Evolutionary conservation across 176 grass and related monocot species (phyloP).

Genomic region (Hsuehochloa calcarea): DNA sequence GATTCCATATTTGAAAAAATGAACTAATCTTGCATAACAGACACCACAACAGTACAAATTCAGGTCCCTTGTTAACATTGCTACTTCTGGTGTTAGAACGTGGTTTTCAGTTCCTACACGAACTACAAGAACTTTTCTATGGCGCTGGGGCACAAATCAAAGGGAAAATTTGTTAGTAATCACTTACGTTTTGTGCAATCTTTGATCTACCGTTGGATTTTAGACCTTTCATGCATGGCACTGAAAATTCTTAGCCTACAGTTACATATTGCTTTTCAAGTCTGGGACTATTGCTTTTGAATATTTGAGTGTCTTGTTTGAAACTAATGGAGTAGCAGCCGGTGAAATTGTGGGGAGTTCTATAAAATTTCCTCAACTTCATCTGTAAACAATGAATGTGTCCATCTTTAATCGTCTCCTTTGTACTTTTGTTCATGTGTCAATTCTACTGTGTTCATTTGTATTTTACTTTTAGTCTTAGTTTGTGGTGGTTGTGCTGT

Average conservation of each 20-base stretch:
- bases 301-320: background rate
- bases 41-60: background rate
- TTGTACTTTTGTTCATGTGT: background rate
- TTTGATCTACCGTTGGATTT: background rate
- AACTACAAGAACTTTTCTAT: background rate
- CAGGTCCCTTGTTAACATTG: background rate
- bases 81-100: background rate
- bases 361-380: no score
- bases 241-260: background rate
- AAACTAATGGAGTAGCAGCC: background rate
- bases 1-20: conserved; percentile 15
- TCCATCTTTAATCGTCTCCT: background rate
- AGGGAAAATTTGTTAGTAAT: background rate
- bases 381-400: no score
- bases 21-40: background rate
- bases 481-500: background rate
- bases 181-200: background rate
- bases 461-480: background rate
- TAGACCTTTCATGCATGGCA: background rate
- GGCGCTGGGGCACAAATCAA: background rate
- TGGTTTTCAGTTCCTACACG: background rate
- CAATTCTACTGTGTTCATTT: background rate
- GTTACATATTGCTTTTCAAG: background rate
- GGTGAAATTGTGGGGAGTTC: no score
- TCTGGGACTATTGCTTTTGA: background rate